phyloP scores from a whole-genome alignment of 768 basidiomycete species.

The Tulasnella sp. region DNA sequence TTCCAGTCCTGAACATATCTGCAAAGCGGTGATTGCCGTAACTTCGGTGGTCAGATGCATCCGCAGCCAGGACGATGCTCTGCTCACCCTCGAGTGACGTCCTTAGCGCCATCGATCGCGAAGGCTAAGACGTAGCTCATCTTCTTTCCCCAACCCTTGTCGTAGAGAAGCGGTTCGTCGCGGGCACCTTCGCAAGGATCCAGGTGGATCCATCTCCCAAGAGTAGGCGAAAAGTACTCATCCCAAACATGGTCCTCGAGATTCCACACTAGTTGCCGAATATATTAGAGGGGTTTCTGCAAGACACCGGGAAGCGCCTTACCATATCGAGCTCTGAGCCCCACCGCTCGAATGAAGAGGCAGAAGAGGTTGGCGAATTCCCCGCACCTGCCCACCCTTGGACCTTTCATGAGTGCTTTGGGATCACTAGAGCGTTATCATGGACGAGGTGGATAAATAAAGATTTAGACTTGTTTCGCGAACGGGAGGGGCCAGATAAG shows the following conservation, averaged over 20 bases:
- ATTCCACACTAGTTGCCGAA: slow-evolving; percentile 41
- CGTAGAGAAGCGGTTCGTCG: slow-evolving; percentile 48
- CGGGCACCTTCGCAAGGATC: slow-evolving; percentile 48
- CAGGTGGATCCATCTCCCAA: slow-evolving; percentile 48
- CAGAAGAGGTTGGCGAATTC: slow-evolving; percentile 51
- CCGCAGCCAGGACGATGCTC: background rate
- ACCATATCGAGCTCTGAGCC: slow-evolving; percentile 45
- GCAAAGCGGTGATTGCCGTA: background rate
- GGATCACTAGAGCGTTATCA: slow-evolving; percentile 40
- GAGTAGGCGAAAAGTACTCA: slow-evolving; percentile 42
- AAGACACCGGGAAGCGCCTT: slow-evolving; percentile 36
- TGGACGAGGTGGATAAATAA: background rate
- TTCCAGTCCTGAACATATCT: slow-evolving; percentile 36
- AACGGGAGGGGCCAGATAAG: background rate
- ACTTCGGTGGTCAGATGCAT: background rate
- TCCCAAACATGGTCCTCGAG: slow-evolving; percentile 51
- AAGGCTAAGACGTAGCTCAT: slow-evolving; percentile 45
- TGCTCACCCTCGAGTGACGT: slow-evolving; percentile 39
- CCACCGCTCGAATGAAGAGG: slow-evolving; percentile 45
- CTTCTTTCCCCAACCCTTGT: slow-evolving; percentile 49
- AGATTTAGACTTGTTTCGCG: background rate
- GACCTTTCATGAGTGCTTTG: slow-evolving; percentile 42
- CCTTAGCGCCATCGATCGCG: slow-evolving; percentile 39
- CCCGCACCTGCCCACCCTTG: slow-evolving; percentile 40
- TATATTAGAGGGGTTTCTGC: slow-evolving; percentile 10